phyloP scores from a whole-genome alignment of 176 grass and related monocot genomes.

The Eleusine indica region DNA sequence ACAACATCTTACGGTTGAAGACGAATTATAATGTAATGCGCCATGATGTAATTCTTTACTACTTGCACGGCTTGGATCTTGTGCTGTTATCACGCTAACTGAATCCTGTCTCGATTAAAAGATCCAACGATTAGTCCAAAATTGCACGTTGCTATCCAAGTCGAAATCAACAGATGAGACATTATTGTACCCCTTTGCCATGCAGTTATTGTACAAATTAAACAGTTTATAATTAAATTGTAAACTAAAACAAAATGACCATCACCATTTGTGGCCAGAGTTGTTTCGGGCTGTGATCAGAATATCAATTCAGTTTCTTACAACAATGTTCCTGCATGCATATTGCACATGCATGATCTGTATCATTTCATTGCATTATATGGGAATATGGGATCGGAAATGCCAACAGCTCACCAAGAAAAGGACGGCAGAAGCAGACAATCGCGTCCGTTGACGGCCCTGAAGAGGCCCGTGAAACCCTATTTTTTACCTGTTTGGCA shows the following conservation, averaged over 20 bases:
- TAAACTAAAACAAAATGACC: background rate
- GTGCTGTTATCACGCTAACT: background rate
- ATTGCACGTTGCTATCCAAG: background rate
- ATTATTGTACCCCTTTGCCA: background rate
- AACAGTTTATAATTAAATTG: background rate
- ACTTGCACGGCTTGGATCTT: background rate
- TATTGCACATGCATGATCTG: constrained; percentile 10
- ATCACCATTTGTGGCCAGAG: background rate
- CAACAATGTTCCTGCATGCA: background rate
- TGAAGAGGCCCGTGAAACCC: constrained; percentile 2
- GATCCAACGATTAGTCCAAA: constrained; percentile 32
- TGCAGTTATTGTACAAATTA: background rate
- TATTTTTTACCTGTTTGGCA: background rate
- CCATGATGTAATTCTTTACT: constrained; percentile 3
- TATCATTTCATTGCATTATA: background rate
- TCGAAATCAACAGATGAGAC: background rate
- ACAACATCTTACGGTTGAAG: no score
- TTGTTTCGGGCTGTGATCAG: background rate
- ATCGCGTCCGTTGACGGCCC: background rate
- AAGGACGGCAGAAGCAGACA: constrained; percentile 34
- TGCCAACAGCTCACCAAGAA: constrained; percentile 29
- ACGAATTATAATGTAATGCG: no score
- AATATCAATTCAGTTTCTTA: background rate
- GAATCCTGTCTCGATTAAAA: background rate
- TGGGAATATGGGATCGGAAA: constrained; percentile 1